Percentiles rank a stretch among this genome's conserved stretches.
phyloP scores from a whole-genome alignment of 768 basidiomycete genomes.

The Lactarius evosmus region DNA sequence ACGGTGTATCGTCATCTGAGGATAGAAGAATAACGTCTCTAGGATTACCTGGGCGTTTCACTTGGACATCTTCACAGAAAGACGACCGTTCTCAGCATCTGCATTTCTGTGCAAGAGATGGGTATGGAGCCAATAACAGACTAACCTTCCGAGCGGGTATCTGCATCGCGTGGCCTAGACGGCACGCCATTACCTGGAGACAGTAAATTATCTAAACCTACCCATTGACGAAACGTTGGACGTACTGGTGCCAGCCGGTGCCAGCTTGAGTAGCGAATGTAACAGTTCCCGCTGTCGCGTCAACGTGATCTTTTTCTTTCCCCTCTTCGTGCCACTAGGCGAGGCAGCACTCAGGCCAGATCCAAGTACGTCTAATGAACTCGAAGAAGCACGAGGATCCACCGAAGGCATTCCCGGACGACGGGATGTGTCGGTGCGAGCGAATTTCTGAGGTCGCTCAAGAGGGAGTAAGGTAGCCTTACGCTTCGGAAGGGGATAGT shows the following conservation, averaged over 20 bases:
- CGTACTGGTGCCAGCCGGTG: conserved; percentile 1
- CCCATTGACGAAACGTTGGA: neutral
- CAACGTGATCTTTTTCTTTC: conserved; percentile 9
- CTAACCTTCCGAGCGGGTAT: conserved; percentile 8
- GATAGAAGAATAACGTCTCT: conserved; percentile 14
- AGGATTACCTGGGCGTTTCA: neutral
- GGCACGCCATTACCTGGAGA: neutral
- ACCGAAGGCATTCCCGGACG: conserved; percentile 2
- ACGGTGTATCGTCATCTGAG: conserved; percentile 13
- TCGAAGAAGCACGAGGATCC: neutral
- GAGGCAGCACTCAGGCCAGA: neutral
- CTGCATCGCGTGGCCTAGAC: neutral
- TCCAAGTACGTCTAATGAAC: neutral
- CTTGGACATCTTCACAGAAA: conserved; percentile 4
- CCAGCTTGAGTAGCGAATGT: neutral
- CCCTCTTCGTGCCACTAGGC: neutral
- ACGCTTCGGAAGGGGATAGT: conserved; percentile 4
- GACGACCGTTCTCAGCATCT: neutral
- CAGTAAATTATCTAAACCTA: neutral
- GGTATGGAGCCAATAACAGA: neutral
- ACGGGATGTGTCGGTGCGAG: conserved; percentile 10
- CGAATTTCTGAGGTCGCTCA: conserved; percentile 9
- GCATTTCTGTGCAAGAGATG: neutral
- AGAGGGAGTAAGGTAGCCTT: conserved; percentile 5
- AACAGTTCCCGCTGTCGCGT: neutral